Evolutionary conservation across 164 flowering plant genomes (phyloP).

Genomic region (Dillenia suffruticosa): DNA sequence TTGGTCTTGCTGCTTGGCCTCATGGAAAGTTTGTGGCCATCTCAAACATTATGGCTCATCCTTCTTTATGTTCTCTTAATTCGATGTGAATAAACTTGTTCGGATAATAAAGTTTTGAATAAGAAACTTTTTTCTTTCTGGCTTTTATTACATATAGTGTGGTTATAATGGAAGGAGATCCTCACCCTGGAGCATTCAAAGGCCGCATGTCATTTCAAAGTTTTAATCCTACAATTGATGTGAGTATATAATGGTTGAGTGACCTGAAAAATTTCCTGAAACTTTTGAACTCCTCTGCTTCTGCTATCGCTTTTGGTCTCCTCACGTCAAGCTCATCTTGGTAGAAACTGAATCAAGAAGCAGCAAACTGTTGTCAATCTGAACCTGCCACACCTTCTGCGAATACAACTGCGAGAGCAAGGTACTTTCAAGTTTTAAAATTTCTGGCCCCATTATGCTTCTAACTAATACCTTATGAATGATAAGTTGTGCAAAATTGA

Average conservation of each 20-base stretch:
- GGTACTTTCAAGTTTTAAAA: not conserved
- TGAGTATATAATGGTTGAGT: slow-evolving; percentile 57
- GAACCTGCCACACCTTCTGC: slow-evolving; percentile 34
- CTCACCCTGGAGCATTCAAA: slow-evolving; percentile 66
- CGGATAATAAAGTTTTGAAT: too few relatives aligned
- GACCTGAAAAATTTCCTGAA: slow-evolving; percentile 14
- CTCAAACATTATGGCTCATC: too few relatives aligned
- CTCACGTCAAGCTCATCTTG: slow-evolving; percentile 35
- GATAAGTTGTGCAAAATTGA: not conserved
- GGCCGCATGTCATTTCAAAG: slow-evolving; percentile 92
- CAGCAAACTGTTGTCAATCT: slow-evolving; percentile 22
- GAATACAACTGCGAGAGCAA: slow-evolving; percentile 19
- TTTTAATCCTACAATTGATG: slow-evolving; percentile 88
- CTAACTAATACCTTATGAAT: too few relatives aligned
- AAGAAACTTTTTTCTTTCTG: not conserved
- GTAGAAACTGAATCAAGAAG: slow-evolving; percentile 76
- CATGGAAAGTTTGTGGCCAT: too few relatives aligned
- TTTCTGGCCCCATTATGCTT: too few relatives aligned
- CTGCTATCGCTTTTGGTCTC: slow-evolving; percentile 15
- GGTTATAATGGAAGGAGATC: slow-evolving; percentile 88
- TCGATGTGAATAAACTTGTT: too few relatives aligned
- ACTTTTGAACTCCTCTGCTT: slow-evolving; percentile 7
- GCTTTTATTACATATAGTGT: slow-evolving; percentile 39
- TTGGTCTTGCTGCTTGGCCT: too few relatives aligned
- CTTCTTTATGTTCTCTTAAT: too few relatives aligned